Evolutionary conservation across 352 stramenopile species (phyloP).

Genomic region (Elongisporangium senticosum): DNA sequence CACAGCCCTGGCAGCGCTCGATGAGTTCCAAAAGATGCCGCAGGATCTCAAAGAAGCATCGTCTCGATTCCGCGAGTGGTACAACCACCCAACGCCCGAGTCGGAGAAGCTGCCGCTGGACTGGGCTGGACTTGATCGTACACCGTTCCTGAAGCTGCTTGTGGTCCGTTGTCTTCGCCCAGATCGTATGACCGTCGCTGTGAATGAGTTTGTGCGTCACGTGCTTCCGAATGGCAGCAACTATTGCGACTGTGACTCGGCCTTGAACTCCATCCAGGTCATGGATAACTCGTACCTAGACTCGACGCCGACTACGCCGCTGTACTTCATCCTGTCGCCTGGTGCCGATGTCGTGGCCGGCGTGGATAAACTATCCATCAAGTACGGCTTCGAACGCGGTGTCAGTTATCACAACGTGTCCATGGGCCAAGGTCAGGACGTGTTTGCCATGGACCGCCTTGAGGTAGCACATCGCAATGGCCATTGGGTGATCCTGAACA

Average conservation of each 20-base stretch:
- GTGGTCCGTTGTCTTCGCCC: constrained; percentile 92
- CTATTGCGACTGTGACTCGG: constrained; percentile 96
- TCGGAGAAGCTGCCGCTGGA: constrained; percentile 96
- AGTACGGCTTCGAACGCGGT: constrained; percentile 94
- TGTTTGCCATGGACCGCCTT: constrained; percentile 93
- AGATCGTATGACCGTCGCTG: constrained; percentile 92
- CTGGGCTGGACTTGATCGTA: constrained; percentile 93
- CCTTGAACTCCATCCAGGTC: constrained; percentile 93
- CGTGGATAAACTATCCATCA: constrained; percentile 92
- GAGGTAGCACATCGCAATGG: constrained; percentile 93
- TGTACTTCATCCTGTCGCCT: constrained; percentile 97
- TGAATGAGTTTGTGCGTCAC: constrained; percentile 94
- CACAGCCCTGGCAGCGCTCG: constrained; percentile 87
- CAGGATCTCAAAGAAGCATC: constrained; percentile 94
- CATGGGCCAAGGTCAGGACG: constrained; percentile 96
- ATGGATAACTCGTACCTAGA: constrained; percentile 94
- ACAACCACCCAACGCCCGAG: constrained; percentile 95
- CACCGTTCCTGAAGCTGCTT: constrained; percentile 95
- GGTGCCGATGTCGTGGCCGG: constrained; percentile 94
- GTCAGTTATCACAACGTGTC: constrained; percentile 97
- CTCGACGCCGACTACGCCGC: constrained; percentile 92
- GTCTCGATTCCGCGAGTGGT: constrained; percentile 97
- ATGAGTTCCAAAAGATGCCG: constrained; percentile 97
- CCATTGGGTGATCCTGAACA: constrained; percentile 98
- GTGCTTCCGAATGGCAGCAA: constrained; percentile 91